Base-by-base conservation (phyloP, 179 eudicot species). In the Spergularia azorica region DNA sequence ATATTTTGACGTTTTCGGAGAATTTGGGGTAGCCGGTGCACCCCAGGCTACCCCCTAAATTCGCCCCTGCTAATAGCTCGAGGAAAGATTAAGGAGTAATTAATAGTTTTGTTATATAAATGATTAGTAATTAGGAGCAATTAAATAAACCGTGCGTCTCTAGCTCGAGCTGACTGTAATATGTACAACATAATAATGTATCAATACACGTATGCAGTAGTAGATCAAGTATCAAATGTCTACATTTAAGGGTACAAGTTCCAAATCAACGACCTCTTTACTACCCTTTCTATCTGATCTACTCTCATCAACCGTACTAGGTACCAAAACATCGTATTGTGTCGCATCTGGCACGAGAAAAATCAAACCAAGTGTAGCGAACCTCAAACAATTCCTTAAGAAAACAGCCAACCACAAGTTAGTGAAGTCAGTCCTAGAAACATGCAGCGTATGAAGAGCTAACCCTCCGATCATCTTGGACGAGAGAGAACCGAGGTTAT, bases 381-480 rank as follows among this genome's bases (percentile, higher is more conserved):
- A 41, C 75, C 92, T 86, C 65, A 86, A 43, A 67, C 86, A 55
- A 63, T 87, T 87, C 70, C 92, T 81, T 21, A 89, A 64, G 7
- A 89, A 36, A 59, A 87, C 77, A 16, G 81, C 89, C 43, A 89
- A 58, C 89, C 90, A 89, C 64, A 89, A 54, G 72, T 86, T 87
- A 3, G 71, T 79, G 54, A 87, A 89, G 68, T 89, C 75, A 21
- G 78, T 89, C 74, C 92, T 77, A 39, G 90, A 80, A 46, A 89
- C 83, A 62, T 86, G 79, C 32, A 89, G 65, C 9, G 73, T 12
- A 55, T 84, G 85, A 67, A 89, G 88, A 2, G 84, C 81, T 62
- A 86, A 17, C 18, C 89, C 92, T 17, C 92, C 90, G 6, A 77
- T 74, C 87, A 84, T 83, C 75, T 87, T 86, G 0, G 88, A 64